Base-by-base conservation (phyloP, 192 early-diverging fungal genomes). In the Rhizophagus sp. region DNA sequence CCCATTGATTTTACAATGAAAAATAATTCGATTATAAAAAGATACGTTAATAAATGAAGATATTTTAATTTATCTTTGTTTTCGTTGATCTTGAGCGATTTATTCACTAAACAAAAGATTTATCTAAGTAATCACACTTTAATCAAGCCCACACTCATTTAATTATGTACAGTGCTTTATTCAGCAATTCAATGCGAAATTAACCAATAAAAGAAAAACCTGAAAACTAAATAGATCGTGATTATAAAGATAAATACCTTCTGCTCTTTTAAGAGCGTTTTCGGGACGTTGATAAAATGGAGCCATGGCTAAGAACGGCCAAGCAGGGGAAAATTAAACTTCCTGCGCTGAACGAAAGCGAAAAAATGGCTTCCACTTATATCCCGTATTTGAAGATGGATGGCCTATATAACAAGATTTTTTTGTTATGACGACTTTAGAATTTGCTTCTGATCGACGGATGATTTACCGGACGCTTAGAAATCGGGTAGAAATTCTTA, bases 231-330 rank as follows among this genome's bases (percentile, higher is more conserved):
- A 17, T 39, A 13, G 25, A 76, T 69, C 41, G 76, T 80, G 17
- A 22, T 19, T 19, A 36, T 6, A 41, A 41, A 70, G 19, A 10
- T 10, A 34, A 70, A 22, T 87, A 94, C 94, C 95, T 80, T 97
- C 94, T 36, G 95, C 94, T 70, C 94, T 87, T 88, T 95, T 95
- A 62, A 97, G 91, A 78, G 95, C 95, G 79, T 95, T 96, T 81
- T 97, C 96, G 19, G 95, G 95, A 73, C 88, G 86, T 75, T 90
- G 84, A 82, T 91, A 91, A 52, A 83, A 81, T 25, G 88, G 81
- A 30, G 87, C 84, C 88, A 89, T 90, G 17, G 44, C 85, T 74
- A 74, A 52, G 44, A 57, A 52, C 34, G 70, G 73, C 71, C 36
- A 70, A 41, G 11, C 13, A 50, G 64, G 64, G n/a, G 13, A 65